Conservation (phyloP, 805 yeast species). For the Scheffersomyces coipomensis region DNA sequence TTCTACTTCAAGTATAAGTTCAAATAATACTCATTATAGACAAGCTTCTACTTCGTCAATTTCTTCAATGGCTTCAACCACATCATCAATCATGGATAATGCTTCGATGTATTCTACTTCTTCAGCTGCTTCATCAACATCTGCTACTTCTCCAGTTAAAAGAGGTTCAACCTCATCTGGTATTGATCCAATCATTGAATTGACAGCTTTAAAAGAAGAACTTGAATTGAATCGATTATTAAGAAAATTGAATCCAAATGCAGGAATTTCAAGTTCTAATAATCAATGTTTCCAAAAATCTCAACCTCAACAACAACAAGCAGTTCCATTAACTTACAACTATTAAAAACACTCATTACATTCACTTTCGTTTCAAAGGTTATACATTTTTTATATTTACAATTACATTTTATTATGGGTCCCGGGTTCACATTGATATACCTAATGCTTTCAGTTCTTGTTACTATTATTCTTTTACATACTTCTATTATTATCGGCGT, state of each 20-base stretch:
- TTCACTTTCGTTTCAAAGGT: too few relatives aligned
- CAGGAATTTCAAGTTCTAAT: too few relatives aligned
- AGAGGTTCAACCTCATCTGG: slow-evolving; percentile 2
- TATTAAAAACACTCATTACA: too few relatives aligned
- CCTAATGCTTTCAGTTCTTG: too few relatives aligned
- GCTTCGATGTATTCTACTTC: slow-evolving; percentile 1
- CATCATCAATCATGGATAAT: neutral
- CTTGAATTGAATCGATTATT: slow-evolving; percentile 27
- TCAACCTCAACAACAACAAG: neutral
- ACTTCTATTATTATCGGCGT: too few relatives aligned
- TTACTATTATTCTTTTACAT: too few relatives aligned
- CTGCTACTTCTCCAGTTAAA: slow-evolving; percentile 5
- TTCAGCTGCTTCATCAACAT: neutral
- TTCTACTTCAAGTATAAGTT: slow-evolving; percentile 12
- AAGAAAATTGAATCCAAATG: slow-evolving; percentile 8
- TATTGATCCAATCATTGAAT: slow-evolving; percentile 33
- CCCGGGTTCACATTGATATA: too few relatives aligned
- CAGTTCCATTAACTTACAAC: too few relatives aligned
- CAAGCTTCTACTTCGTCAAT: slow-evolving; percentile 16
- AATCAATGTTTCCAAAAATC: neutral
- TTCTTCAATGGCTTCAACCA: slow-evolving; percentile 12
- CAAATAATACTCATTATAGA: slow-evolving; percentile 10
- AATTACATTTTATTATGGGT: too few relatives aligned
- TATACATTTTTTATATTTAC: too few relatives aligned
- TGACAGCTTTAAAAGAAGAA: slow-evolving; percentile 35